phyloP scores from a whole-genome alignment of 2,329 filamentous ascomycete species.

The Podosphaera leucotricha region DNA sequence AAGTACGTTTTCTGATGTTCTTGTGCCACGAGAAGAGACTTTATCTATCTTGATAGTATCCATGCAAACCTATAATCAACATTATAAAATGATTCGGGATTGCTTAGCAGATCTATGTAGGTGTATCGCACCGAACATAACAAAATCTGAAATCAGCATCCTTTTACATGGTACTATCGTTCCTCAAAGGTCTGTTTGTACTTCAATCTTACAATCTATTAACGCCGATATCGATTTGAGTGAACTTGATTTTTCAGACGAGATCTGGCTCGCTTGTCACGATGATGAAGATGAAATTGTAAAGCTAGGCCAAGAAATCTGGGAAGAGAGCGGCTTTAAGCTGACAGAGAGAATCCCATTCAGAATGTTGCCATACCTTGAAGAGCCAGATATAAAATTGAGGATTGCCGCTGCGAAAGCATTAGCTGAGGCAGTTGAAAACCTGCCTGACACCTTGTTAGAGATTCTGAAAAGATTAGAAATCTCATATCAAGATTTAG shows the following conservation, averaged over 20 bases:
- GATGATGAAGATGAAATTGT: conserved; percentile 76
- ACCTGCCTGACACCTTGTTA: conserved; percentile 34
- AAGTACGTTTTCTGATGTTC: conserved; percentile 47
- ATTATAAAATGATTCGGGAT: conserved; percentile 89
- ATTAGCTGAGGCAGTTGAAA: conserved; percentile 47
- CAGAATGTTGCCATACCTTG: conserved; percentile 54
- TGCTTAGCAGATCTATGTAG: conserved; percentile 70
- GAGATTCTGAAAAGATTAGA: conserved; percentile 42
- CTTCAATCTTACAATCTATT: conserved; percentile 69
- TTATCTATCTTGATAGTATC: conserved; percentile 48
- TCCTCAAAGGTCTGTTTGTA: conserved; percentile 55
- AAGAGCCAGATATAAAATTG: conserved; percentile 58
- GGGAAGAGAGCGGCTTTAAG: conserved; percentile 76
- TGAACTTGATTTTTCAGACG: conserved; percentile 62
- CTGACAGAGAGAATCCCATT: conserved; percentile 39
- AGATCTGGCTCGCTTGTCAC: conserved; percentile 84
- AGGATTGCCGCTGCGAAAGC: conserved; percentile 64
- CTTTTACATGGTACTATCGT: conserved; percentile 63
- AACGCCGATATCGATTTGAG: conserved; percentile 81
- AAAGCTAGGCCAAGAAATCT: conserved; percentile 66
- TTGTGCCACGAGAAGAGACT: conserved; percentile 54
- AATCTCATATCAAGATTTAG: conserved; percentile 49
- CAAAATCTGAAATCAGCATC: conserved; percentile 42
- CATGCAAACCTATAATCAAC: conserved; percentile 75
- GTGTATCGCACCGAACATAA: conserved; percentile 65